phyloP scores from a whole-genome alignment of 306 rosid genomes.

The Alnus rubra region DNA sequence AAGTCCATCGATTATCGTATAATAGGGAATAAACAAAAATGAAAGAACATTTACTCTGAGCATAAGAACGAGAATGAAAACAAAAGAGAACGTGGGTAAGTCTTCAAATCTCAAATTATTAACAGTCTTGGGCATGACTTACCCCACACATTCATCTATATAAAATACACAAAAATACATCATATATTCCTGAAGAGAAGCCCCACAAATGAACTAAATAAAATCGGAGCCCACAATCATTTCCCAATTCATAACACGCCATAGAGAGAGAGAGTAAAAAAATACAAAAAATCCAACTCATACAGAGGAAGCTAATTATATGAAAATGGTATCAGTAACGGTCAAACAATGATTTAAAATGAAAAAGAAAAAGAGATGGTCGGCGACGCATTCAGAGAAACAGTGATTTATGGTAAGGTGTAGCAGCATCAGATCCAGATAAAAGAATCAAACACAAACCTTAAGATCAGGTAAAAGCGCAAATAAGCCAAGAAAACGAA shows the following conservation, averaged over 20 bases:
- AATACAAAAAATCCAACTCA: constrained; percentile 25
- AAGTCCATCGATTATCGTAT: neutral
- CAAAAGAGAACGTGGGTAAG: constrained; percentile 35
- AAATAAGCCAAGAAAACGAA: neutral
- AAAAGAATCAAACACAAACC: constrained; percentile 11
- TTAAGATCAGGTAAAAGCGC: neutral
- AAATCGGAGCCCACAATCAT: constrained; percentile 15
- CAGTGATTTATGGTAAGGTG: neutral
- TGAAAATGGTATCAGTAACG: constrained; percentile 13
- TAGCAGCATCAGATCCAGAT: constrained; percentile 16
- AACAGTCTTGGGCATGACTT: constrained; percentile 17
- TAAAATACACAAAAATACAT: neutral
- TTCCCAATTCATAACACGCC: constrained; percentile 1
- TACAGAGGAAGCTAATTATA: constrained; percentile 16
- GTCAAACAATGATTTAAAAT: constrained; percentile 11
- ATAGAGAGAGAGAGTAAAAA: constrained; percentile 27
- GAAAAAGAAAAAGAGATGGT: neutral
- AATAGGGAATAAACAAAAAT: neutral
- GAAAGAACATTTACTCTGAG: neutral
- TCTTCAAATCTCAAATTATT: constrained; percentile 2
- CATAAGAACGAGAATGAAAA: constrained; percentile 5
- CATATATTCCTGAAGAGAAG: neutral
- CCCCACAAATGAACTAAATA: neutral
- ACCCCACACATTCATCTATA: constrained; percentile 17
- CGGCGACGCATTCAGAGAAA: constrained; percentile 10